Evolutionary conservation across 1,139 yeast species (phyloP).

Genomic region (Pichia sp.): DNA sequence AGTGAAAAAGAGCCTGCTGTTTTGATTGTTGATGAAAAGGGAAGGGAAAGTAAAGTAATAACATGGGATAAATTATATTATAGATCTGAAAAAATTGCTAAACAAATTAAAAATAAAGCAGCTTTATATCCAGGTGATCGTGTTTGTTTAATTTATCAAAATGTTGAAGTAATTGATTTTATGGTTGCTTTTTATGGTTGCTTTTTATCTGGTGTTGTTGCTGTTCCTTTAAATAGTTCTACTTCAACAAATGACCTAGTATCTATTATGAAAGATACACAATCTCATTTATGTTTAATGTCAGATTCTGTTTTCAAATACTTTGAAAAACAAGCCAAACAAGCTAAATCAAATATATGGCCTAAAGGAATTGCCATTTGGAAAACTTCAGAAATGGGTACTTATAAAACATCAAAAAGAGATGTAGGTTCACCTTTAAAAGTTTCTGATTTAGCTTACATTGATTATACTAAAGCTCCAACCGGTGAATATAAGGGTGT

Average conservation of each 20-base stretch:
- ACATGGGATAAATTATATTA: conserved; percentile 88
- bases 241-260: conserved; percentile 58
- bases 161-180: conserved; percentile 79
- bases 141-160: conserved; percentile 78
- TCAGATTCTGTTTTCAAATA: conserved; percentile 74
- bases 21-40: conserved; percentile 64
- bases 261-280: conserved; percentile 67
- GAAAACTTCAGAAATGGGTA: conserved; percentile 86
- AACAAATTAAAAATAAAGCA: conserved; percentile 70
- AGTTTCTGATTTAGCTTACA: conserved; percentile 80
- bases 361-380: conserved; percentile 62
- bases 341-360: conserved; percentile 35
- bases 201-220: conserved; percentile 88
- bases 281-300: conserved; percentile 70
- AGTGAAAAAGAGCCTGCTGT: conserved; percentile 69
- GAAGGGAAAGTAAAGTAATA: conserved; percentile 70
- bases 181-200: conserved; percentile 85
- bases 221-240: conserved; percentile 84
- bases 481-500: conserved; percentile 91
- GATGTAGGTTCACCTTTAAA: conserved; percentile 60
- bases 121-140: conserved; percentile 75
- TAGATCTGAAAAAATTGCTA: conserved; percentile 83
- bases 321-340: conserved; percentile 48
- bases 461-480: conserved; percentile 87
- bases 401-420: conserved; percentile 53